Percentiles rank a stretch among this genome's conserved stretches.
Evolutionary conservation across 441 rosid species (phyloP).

Genomic region (Manihot esculenta): DNA sequence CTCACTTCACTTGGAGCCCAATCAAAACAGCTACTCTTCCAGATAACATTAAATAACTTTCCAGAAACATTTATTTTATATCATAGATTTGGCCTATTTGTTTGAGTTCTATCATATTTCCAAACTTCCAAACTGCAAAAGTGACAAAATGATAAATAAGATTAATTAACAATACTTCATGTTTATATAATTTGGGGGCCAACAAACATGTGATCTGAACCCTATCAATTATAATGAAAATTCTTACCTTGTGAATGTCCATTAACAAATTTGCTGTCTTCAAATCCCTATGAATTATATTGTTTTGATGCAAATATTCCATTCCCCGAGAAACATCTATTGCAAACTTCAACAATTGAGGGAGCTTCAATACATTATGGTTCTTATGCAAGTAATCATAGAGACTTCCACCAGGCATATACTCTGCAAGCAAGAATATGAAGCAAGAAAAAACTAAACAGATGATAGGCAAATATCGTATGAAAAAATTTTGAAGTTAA

Average conservation of each 20-base stretch:
- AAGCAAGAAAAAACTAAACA: background rate
- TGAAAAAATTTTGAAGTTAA: background rate
- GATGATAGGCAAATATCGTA: no score
- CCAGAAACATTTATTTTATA: background rate
- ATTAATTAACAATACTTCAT: background rate
- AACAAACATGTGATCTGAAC: slow-evolving; percentile 1
- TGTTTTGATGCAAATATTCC: slow-evolving; percentile 74
- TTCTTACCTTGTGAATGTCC: slow-evolving; percentile 56
- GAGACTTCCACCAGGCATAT: slow-evolving; percentile 79
- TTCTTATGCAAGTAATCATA: slow-evolving; percentile 68
- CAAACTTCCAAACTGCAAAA: background rate
- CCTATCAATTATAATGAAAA: slow-evolving; percentile 5
- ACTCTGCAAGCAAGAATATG: slow-evolving; percentile 48
- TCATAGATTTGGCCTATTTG: background rate
- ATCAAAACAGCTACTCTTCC: background rate
- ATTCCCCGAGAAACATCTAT: slow-evolving; percentile 73
- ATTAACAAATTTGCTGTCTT: slow-evolving; percentile 80
- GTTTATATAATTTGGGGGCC: background rate
- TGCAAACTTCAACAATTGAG: slow-evolving; percentile 62
- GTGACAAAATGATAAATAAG: background rate
- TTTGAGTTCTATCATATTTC: background rate
- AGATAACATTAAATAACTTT: no score
- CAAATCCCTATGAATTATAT: slow-evolving; percentile 74
- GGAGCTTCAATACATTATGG: slow-evolving; percentile 44
- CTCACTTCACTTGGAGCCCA: background rate